Conservation (phyloP, 257 asterid genomes). For the Handroanthus guayacan region DNA sequence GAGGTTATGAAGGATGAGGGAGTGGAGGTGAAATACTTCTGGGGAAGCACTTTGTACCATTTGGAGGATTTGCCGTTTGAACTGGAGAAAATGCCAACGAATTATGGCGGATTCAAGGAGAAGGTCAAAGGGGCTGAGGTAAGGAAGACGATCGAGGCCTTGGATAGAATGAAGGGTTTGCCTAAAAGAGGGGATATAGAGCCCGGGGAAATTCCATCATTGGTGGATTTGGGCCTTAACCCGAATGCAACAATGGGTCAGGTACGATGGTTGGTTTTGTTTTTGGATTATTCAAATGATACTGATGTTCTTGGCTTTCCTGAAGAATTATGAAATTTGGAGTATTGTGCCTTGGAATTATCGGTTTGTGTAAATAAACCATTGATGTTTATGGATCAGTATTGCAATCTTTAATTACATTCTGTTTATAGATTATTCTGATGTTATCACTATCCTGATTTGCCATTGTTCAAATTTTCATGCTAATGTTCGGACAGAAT, state of each 20-base stretch:
- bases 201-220: constrained; percentile 86
- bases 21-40: constrained; percentile 82
- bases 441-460: constrained; percentile 7
- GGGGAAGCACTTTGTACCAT: constrained; percentile 99
- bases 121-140: constrained; percentile 75
- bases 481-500: constrained; percentile 11
- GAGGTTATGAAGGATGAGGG: constrained; percentile 85
- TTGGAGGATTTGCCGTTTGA: constrained; percentile 93
- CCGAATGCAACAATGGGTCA: constrained; percentile 64
- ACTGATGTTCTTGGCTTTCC: neutral
- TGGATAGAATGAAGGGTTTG: constrained; percentile 80
- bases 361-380: neutral
- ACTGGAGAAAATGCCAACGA: constrained; percentile 82
- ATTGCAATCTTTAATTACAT: neutral
- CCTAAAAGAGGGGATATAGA: constrained; percentile 90
- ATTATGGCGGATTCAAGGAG: constrained; percentile 90
- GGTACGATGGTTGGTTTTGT: constrained; percentile 49
- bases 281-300: neutral
- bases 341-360: neutral
- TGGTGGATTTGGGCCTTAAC: constrained; percentile 90
- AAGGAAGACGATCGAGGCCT: constrained; percentile 83
- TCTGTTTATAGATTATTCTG: constrained; percentile 10
- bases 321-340: neutral
- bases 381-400: neutral
- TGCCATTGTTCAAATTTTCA: neutral